Evolutionary conservation across 768 basidiomycete species (phyloP).

Genomic region (Termitomyces eurrhizus): DNA sequence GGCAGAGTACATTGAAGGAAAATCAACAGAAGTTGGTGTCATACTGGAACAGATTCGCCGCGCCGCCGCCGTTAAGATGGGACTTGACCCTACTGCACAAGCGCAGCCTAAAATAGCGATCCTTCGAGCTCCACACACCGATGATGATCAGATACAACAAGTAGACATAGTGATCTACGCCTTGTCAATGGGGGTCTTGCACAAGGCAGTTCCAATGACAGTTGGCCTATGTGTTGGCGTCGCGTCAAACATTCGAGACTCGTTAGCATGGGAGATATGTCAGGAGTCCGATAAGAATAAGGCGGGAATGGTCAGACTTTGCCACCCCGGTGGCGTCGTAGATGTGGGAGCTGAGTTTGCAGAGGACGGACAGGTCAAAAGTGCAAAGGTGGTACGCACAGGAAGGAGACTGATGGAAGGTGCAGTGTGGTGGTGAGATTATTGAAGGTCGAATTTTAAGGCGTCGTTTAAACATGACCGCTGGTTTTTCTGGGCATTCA

Average conservation of each 20-base stretch:
- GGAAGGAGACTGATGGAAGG: slow-evolving; percentile 73
- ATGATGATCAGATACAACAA: slow-evolving; percentile 21
- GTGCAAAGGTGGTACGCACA: slow-evolving; percentile 63
- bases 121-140: slow-evolving; percentile 32
- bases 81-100: slow-evolving; percentile 55
- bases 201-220: slow-evolving; percentile 72
- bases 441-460: slow-evolving; percentile 3
- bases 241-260: slow-evolving; percentile 49
- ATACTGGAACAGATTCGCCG: slow-evolving; percentile 51
- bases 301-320: slow-evolving; percentile 40
- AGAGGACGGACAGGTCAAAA: slow-evolving; percentile 41
- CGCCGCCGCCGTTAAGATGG: slow-evolving; percentile 55
- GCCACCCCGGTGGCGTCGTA: slow-evolving; percentile 64
- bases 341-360: slow-evolving; percentile 60
- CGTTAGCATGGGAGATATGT: slow-evolving; percentile 51
- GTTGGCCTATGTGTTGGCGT: slow-evolving; percentile 69
- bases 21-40: slow-evolving; percentile 23
- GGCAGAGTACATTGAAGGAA: slow-evolving; percentile 31
- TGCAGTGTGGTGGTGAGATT: slow-evolving; percentile 54
- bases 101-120: slow-evolving; percentile 73
- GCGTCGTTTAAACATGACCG: background rate
- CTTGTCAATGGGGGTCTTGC: slow-evolving; percentile 67
- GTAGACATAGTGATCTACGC: slow-evolving; percentile 56
- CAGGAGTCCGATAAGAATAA: slow-evolving; percentile 19
- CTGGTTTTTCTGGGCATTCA: background rate